Conservation (phyloP, 345 rosid genomes). For the Pugionium dolabratum region DNA sequence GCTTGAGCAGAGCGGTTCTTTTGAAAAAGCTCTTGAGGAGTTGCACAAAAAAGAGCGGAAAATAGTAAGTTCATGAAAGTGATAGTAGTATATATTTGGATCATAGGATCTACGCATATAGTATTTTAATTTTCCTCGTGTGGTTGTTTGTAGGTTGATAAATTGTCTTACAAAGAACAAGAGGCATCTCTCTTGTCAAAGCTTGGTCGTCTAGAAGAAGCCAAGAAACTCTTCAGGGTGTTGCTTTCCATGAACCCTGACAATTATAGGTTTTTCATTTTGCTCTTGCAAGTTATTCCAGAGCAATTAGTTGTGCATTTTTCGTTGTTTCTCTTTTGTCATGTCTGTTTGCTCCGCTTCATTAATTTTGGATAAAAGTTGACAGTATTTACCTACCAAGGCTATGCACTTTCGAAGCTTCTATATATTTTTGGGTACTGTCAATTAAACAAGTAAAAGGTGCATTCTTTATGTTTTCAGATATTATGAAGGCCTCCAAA, state of each 20-base stretch:
- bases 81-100: conserved; percentile 16
- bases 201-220: conserved; percentile 77
- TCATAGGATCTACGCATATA: not conserved
- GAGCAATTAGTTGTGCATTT: conserved; percentile 6
- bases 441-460: conserved; percentile 17
- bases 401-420: conserved; percentile 11
- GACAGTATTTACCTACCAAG: not conserved
- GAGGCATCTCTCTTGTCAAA: conserved; percentile 80
- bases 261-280: conserved; percentile 76
- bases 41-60: conserved; percentile 68
- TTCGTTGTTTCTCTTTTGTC: conserved; percentile 17
- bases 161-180: conserved; percentile 78
- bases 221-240: conserved; percentile 62
- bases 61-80: conserved; percentile 61
- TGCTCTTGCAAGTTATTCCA: conserved; percentile 15
- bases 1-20: conserved; percentile 76
- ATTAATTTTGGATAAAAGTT: conserved; percentile 12
- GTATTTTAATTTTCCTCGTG: conserved; percentile 28
- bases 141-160: conserved; percentile 71
- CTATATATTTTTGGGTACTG: conserved; percentile 18
- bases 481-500: conserved; percentile 89
- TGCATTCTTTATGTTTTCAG: conserved; percentile 47
- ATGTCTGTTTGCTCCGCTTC: conserved; percentile 15
- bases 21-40: conserved; percentile 80
- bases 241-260: conserved; percentile 94